These are phyloP conservation scores for Epichloe sp. DNA, from an alignment of 2,329 filamentous ascomycete species.

Conservation along the genomic window DNA sequence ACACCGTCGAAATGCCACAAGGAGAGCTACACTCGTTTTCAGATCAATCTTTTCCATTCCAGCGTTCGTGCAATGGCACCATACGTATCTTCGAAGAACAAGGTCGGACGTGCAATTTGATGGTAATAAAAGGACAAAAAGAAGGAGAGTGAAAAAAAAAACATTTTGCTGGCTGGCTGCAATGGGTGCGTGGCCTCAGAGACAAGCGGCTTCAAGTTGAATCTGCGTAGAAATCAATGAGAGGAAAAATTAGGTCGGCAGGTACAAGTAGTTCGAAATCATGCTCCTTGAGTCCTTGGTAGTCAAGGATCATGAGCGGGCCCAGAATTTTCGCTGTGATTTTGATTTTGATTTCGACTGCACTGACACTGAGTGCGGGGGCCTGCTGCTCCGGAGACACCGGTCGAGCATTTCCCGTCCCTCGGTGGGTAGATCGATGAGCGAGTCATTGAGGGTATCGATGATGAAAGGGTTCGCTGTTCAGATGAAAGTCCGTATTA, in stretches of 20 bases:
- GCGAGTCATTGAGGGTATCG: constrained; percentile 25
- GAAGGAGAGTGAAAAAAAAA: no score
- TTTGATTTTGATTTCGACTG: not conserved
- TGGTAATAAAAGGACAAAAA: no score
- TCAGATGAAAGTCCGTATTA: not conserved
- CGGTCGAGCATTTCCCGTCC: constrained; percentile 23
- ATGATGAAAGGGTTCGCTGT: constrained; percentile 27
- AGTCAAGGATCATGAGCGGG: not conserved
- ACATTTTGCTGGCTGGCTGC: no score
- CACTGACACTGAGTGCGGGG: not conserved
- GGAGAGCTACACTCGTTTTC: not conserved
- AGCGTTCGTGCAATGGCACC: not conserved
- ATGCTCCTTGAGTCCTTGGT: no score
- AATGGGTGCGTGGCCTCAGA: no score
- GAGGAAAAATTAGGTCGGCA: not conserved
- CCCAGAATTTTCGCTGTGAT: not conserved
- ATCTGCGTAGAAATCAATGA: not conserved
- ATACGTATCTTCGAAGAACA: no score
- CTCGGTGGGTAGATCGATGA: constrained; percentile 23
- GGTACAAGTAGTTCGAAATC: not conserved
- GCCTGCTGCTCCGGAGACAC: constrained; percentile 9
- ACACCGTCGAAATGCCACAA: not conserved
- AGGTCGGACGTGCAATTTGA: no score
- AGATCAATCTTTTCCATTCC: not conserved
- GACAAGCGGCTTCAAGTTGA: no score